phyloP scores from a whole-genome alignment of 1,284 basidiomycete genomes.

The Cerioporus squamosus region DNA sequence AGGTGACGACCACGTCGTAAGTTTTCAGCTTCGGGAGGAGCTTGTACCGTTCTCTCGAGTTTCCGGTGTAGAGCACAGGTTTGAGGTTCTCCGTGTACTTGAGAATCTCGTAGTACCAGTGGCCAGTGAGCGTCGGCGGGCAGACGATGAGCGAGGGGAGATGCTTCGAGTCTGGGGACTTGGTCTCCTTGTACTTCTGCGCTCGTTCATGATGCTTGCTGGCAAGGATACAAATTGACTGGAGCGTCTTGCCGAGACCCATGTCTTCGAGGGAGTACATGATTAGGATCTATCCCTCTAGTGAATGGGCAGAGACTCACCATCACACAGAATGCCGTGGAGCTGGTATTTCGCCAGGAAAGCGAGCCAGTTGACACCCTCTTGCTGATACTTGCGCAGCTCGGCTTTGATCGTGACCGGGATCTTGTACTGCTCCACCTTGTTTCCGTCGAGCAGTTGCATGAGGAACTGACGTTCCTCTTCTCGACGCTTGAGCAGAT shows the following conservation, averaged over 20 bases:
- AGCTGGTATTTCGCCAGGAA: conserved; percentile 98
- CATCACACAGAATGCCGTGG: conserved; percentile 98
- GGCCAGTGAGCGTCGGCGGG: conserved; percentile 95
- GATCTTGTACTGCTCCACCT: conserved; percentile 90
- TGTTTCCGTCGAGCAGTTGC: conserved; percentile 93
- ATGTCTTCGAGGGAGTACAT: conserved; percentile 66
- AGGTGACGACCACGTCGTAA: conserved; percentile 93
- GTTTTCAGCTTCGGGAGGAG: conserved; percentile 69
- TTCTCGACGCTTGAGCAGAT: conserved; percentile 87
- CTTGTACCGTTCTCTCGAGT: conserved; percentile 82
- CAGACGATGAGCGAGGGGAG: conserved; percentile 96
- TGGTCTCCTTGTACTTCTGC: conserved; percentile 68
- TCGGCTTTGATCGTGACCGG: conserved; percentile 93
- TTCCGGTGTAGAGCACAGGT: conserved; percentile 91
- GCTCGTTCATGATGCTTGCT: conserved; percentile 92
- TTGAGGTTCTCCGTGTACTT: conserved; percentile 90
- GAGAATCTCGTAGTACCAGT: conserved; percentile 98
- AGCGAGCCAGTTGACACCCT: conserved; percentile 98
- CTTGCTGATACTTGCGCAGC: conserved; percentile 96
- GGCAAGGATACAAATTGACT: conserved; percentile 97
- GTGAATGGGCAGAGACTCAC: conserved; percentile 46
- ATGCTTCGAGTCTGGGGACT: conserved; percentile 81
- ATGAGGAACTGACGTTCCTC: conserved; percentile 91
- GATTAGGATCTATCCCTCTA: background rate
- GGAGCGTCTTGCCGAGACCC: conserved; percentile 98